Percentiles rank a stretch among this genome's conserved stretches.
Conservation (phyloP, 495 filamentous ascomycete species). For the Podospora pseudopauciseta region DNA sequence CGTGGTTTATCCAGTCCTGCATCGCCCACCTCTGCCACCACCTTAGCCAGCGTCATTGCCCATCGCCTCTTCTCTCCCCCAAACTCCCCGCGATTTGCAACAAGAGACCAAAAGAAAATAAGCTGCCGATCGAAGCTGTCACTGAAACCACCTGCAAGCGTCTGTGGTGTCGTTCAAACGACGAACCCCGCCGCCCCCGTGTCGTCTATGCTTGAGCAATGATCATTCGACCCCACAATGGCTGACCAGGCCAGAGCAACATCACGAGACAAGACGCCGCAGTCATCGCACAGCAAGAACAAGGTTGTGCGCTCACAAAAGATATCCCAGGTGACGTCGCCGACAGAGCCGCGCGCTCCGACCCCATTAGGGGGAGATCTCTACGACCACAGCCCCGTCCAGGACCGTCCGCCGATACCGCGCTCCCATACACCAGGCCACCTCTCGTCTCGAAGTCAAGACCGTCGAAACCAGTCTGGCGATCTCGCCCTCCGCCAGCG, state of each 20-base stretch:
- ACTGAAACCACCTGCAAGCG: not conserved
- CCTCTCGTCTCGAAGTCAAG: constrained; percentile 47
- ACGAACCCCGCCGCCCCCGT: not conserved
- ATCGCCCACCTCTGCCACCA: constrained; percentile 1
- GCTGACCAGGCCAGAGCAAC: constrained; percentile 37
- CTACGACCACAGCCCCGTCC: constrained; percentile 27
- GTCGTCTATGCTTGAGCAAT: constrained; percentile 26
- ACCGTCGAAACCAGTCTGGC: constrained; percentile 43
- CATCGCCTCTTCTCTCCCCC: not conserved
- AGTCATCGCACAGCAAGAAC: constrained; percentile 30
- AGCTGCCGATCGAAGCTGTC: not conserved
- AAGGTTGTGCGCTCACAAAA: constrained; percentile 44
- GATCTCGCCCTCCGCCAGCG: constrained; percentile 49
- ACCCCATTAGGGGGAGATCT: constrained; percentile 19
- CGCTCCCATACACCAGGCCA: constrained; percentile 55
- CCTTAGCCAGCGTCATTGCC: constrained; percentile 3
- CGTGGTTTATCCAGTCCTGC: not conserved
- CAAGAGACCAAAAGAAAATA: not conserved
- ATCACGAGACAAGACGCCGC: constrained; percentile 26
- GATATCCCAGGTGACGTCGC: constrained; percentile 35
- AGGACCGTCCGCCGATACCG: constrained; percentile 34
- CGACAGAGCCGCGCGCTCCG: constrained; percentile 26
- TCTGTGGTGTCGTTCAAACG: not conserved
- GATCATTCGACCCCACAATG: constrained; percentile 35
- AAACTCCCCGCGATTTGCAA: not conserved